A percentile compares a stretch with the other conserved stretches of the same genome.
Evolutionary conservation across 768 basidiomycete genomes (phyloP).

Genomic region (Trametes cubensis): DNA sequence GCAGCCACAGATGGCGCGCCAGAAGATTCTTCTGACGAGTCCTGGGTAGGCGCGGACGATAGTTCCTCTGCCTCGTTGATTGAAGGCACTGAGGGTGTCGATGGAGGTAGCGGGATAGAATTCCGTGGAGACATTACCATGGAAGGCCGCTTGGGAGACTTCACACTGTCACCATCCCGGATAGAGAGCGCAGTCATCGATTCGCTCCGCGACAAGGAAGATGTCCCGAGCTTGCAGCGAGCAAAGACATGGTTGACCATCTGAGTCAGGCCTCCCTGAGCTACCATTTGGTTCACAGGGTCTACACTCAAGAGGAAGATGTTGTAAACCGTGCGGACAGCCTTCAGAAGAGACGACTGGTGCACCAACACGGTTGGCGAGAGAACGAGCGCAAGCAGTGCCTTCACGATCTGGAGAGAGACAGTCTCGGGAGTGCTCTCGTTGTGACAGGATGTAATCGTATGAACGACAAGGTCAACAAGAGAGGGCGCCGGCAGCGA

Average conservation of each 20-base stretch:
- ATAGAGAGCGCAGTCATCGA: slow-evolving; percentile 26
- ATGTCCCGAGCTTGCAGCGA: slow-evolving; percentile 55
- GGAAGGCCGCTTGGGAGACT: slow-evolving; percentile 21
- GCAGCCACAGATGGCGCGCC: not conserved
- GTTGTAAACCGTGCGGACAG: slow-evolving; percentile 97
- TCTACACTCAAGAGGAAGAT: slow-evolving; percentile 91
- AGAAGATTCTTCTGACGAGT: slow-evolving; percentile 1
- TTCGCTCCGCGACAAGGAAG: slow-evolving; percentile 24
- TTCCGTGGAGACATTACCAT: slow-evolving; percentile 23
- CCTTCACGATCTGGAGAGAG: slow-evolving; percentile 96
- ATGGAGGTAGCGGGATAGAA: slow-evolving; percentile 17
- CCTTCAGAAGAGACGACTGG: slow-evolving; percentile 93
- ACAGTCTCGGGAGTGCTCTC: slow-evolving; percentile 89
- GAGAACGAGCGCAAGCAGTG: slow-evolving; percentile 84
- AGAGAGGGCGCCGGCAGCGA: slow-evolving; percentile 68
- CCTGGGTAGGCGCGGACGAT: slow-evolving; percentile 17
- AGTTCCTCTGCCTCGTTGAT: slow-evolving; percentile 20
- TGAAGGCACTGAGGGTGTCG: slow-evolving; percentile 18
- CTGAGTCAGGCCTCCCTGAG: slow-evolving; percentile 95
- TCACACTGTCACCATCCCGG: slow-evolving; percentile 11
- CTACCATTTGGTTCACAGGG: slow-evolving; percentile 94
- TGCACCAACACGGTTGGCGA: slow-evolving; percentile 88
- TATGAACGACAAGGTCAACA: slow-evolving; percentile 92
- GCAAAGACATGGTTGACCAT: slow-evolving; percentile 98
- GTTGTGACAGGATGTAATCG: slow-evolving; percentile 89